Evolutionary conservation across 139 green algal species (phyloP).

Genomic region (Prasinococcaceae sp.): DNA sequence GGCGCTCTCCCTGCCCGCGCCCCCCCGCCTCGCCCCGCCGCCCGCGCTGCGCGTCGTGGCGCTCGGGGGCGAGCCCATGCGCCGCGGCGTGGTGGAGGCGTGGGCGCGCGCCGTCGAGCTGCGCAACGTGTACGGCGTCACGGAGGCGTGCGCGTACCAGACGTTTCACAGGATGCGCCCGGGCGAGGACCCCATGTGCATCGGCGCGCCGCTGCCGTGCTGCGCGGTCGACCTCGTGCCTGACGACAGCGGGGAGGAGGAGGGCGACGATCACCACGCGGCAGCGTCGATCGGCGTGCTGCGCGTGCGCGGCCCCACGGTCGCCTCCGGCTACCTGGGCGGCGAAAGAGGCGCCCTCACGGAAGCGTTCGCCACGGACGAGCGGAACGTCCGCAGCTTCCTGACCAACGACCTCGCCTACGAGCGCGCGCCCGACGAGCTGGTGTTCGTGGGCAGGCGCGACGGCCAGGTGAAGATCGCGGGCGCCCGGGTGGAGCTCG

Average conservation of each 20-base stretch:
- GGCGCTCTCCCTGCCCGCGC: no score
- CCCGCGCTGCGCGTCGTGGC: no score
- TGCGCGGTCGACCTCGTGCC: slow-evolving; percentile 1
- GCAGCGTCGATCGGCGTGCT: background rate
- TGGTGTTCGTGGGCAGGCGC: background rate
- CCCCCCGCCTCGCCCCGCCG: no score
- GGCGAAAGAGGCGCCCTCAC: background rate
- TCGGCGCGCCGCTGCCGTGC: background rate
- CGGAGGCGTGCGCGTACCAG: slow-evolving; percentile 8
- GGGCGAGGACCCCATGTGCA: no score
- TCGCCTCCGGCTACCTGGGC: background rate
- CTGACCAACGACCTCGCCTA: background rate
- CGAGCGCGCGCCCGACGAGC: background rate
- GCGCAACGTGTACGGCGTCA: slow-evolving; percentile 11
- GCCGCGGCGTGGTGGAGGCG: background rate
- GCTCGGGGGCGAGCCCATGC: no score
- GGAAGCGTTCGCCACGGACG: background rate
- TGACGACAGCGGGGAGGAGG: background rate
- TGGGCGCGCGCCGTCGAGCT: background rate
- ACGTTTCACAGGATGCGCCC: slow-evolving; percentile 2
- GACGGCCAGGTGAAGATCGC: slow-evolving; percentile 11
- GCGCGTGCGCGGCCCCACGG: background rate
- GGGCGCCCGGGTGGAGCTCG: slow-evolving; percentile 1
- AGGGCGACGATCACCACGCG: background rate
- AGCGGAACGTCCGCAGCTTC: background rate